A percentile compares a stretch with the other conserved stretches of the same genome.
Conservation (phyloP, 2,329 filamentous ascomycete genomes). For the Xylaria sp. region DNA sequence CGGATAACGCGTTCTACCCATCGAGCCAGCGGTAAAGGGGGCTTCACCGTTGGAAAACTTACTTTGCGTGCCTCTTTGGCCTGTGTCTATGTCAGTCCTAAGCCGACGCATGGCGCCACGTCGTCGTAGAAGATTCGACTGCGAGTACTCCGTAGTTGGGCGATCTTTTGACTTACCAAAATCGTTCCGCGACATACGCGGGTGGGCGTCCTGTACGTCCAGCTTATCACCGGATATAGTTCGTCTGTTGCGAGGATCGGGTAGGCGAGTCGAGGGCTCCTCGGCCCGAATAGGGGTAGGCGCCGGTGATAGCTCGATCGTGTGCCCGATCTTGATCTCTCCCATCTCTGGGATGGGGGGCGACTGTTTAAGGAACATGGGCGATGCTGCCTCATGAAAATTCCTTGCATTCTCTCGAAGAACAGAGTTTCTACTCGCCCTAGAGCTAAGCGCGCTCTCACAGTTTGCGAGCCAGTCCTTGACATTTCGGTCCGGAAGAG, state of each 20-base stretch:
- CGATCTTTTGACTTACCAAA: background rate
- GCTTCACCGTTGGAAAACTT: background rate
- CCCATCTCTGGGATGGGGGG: no score
- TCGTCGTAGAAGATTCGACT: background rate
- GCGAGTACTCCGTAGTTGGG: no score
- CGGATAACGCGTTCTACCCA: slow-evolving; percentile 3
- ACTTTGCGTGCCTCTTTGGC: background rate
- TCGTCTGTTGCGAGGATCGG: background rate
- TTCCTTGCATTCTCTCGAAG: no score
- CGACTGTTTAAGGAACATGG: background rate
- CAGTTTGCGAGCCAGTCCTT: no score
- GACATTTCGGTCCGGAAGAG: no score
- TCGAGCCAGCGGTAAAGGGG: background rate
- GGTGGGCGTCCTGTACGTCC: background rate
- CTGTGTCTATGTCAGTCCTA: background rate
- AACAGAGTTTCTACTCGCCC: background rate
- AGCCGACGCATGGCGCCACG: background rate
- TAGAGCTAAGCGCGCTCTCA: background rate
- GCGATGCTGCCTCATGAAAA: background rate
- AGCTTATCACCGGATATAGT: background rate
- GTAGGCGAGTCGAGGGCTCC: background rate
- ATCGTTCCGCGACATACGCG: background rate
- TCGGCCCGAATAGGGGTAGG: background rate
- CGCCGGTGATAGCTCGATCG: no score
- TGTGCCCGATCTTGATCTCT: background rate